Evolutionary conservation across 1,139 yeast species (phyloP).

Genomic region (Wickerhamomyces sp.): DNA sequence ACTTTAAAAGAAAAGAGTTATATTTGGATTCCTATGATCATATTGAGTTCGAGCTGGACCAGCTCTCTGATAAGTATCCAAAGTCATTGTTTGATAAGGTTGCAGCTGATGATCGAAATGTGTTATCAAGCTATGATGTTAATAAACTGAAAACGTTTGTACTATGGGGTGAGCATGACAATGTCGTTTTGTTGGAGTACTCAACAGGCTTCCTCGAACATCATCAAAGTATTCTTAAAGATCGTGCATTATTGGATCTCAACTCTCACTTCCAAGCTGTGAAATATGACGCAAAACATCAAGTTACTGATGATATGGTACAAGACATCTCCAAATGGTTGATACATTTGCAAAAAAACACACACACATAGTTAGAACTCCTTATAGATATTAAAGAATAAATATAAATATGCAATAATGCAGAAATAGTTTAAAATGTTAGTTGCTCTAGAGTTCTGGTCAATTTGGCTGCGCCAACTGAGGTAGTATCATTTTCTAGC

Average conservation of each 20-base stretch:
- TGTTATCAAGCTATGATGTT: constrained; percentile 6
- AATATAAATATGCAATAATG: neutral
- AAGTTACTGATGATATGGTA: constrained; percentile 18
- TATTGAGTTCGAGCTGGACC: neutral
- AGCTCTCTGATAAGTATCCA: constrained; percentile 3
- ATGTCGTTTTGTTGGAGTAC: constrained; percentile 9
- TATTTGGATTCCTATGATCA: constrained; percentile 1
- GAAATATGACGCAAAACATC: constrained; percentile 13
- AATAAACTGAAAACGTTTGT: constrained; percentile 12
- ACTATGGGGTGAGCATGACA: constrained; percentile 16
- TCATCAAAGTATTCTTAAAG: neutral
- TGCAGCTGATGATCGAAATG: constrained; percentile 12
- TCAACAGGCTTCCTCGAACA: constrained; percentile 12
- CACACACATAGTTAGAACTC: no score
- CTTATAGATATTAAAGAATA: no score
- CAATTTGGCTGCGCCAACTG: constrained; percentile 67
- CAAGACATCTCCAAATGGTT: constrained; percentile 12
- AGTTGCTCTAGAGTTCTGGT: constrained; percentile 63
- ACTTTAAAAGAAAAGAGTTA: constrained; percentile 4
- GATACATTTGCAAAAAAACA: neutral
- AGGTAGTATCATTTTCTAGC: constrained; percentile 44
- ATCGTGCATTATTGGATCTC: constrained; percentile 4
- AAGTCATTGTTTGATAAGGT: constrained; percentile 9
- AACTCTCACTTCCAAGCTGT: constrained; percentile 11
- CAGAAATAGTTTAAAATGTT: constrained; percentile 39